These are phyloP conservation scores for Tribonema minus DNA, from an alignment of 108 stramenopile species.

Conservation along the genomic window DNA sequence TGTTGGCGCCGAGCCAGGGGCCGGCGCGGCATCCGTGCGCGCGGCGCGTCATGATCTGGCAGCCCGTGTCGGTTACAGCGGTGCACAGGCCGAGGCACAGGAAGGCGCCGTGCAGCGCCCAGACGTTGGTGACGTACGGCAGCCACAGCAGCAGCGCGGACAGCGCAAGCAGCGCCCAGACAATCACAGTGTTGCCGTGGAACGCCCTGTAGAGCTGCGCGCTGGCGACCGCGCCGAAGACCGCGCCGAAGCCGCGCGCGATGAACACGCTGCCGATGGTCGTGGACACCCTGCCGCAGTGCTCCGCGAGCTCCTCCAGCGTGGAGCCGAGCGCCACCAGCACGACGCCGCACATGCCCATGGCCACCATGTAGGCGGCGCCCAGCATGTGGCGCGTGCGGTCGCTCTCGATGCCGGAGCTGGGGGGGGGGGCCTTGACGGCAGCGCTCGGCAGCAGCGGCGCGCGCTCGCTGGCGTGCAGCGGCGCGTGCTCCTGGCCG, in stretches of 20 bases:
- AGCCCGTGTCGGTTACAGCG: constrained; percentile 51
- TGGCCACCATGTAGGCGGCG: constrained; percentile 49
- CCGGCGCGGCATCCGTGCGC: constrained; percentile 48
- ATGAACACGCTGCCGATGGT: constrained; percentile 52
- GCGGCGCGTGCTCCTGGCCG: too few species aligned
- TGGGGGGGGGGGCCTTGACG: too few species aligned
- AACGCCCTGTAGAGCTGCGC: constrained; percentile 44
- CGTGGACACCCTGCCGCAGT: constrained; percentile 38
- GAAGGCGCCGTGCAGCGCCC: constrained; percentile 29
- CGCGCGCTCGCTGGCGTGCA: too few species aligned
- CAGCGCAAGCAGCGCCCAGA: constrained; percentile 1
- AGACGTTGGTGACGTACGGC: constrained; percentile 33
- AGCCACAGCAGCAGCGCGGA: constrained; percentile 25
- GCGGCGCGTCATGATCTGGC: constrained; percentile 56
- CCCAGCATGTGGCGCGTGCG: constrained; percentile 33
- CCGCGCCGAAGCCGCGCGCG: constrained; percentile 49
- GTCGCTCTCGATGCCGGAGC: too few species aligned
- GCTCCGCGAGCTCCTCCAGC: constrained; percentile 33
- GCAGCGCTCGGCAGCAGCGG: too few species aligned
- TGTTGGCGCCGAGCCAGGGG: constrained; percentile 57
- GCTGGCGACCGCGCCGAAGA: constrained; percentile 38
- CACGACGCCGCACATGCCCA: constrained; percentile 55
- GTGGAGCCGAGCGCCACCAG: constrained; percentile 52
- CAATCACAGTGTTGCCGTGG: constrained; percentile 45
- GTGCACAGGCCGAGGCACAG: constrained; percentile 44